A percentile compares a stretch with the other conserved stretches of the same genome.
These are phyloP conservation scores for Lepidium africanum DNA, from an alignment of 345 rosid species.

Conservation along the genomic window DNA sequence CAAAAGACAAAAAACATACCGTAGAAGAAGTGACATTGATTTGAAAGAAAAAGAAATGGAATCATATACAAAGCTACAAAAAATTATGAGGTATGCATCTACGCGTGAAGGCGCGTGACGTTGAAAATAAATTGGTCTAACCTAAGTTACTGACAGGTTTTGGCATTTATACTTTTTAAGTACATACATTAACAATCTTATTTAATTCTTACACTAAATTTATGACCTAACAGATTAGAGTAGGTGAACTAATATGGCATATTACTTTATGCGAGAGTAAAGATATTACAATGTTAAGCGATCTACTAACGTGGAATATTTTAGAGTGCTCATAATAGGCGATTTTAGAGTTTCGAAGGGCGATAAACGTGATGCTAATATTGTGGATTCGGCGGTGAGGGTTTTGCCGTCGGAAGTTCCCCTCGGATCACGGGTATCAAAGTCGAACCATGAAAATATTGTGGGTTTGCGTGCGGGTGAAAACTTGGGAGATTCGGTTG, in stretches of 20 bases:
- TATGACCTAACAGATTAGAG: not conserved
- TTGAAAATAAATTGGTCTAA: not conserved
- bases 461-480: no score
- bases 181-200: conserved; percentile 5
- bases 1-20: not conserved
- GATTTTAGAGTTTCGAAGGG: no score
- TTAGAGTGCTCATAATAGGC: no score
- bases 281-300: not conserved
- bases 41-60: not conserved
- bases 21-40: not conserved
- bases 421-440: no score
- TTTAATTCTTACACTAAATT: not conserved
- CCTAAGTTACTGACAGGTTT: conserved; percentile 21
- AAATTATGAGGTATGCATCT: not conserved
- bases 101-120: not conserved
- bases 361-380: no score
- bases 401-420: no score
- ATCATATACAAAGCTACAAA: not conserved
- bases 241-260: not conserved
- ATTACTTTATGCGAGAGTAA: not conserved
- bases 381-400: no score
- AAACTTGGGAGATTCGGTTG: no score
- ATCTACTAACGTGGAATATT: no score
- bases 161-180: conserved; percentile 16
- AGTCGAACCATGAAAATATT: no score